Conservation (phyloP, 1,284 basidiomycete genomes). For the Takashimella koratensis region DNA sequence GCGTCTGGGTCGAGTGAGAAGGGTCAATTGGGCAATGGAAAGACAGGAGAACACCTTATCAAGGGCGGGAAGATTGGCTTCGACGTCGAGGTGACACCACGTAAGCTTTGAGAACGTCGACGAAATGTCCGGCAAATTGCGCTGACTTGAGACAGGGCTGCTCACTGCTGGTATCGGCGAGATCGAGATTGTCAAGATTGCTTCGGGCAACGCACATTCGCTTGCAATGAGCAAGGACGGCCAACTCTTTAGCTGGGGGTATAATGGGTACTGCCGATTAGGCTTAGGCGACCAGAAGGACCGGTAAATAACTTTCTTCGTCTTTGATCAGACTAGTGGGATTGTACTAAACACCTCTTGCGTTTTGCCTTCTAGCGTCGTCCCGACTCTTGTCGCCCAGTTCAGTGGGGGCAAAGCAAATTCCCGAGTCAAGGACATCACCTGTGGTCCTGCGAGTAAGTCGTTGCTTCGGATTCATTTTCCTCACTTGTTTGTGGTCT, state of each 20-base stretch:
- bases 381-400: constrained; percentile 73
- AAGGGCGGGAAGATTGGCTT: constrained; percentile 76
- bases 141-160: constrained; percentile 53
- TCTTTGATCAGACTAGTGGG: not conserved
- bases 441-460: constrained; percentile 69
- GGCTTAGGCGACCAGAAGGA: constrained; percentile 75
- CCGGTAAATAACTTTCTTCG: constrained; percentile 39
- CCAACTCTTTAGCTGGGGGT: constrained; percentile 73
- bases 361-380: constrained; percentile 46
- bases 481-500: not conserved
- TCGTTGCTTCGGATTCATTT: constrained; percentile 16
- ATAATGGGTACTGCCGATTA: constrained; percentile 50
- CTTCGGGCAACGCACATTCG: constrained; percentile 81
- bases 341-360: not conserved
- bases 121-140: not conserved
- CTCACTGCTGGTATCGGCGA: constrained; percentile 64
- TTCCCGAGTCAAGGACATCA: constrained; percentile 63
- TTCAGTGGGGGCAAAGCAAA: constrained; percentile 67
- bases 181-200: constrained; percentile 72
- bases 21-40: constrained; percentile 87
- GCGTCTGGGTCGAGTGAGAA: constrained; percentile 87
- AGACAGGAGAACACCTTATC: constrained; percentile 64
- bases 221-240: constrained; percentile 75
- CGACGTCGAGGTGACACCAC: constrained; percentile 70
- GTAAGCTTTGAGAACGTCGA: constrained; percentile 54